A percentile compares a stretch with the other conserved stretches of the same genome.
phyloP scores from a whole-genome alignment of 78 protist genomes.

The Chrysochromulina parva region DNA sequence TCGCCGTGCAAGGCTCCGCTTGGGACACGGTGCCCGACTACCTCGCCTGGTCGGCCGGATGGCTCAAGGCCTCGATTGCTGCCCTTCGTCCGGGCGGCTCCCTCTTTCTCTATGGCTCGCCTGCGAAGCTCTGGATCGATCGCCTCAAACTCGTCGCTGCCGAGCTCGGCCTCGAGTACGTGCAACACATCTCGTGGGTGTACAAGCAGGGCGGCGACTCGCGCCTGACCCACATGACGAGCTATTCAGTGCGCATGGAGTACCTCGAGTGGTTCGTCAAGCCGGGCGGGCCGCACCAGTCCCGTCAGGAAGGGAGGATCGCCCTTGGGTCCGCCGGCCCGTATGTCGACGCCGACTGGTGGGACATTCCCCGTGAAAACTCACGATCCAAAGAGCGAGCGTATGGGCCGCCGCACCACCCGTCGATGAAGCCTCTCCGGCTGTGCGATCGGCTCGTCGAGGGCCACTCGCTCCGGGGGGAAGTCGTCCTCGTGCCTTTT shows the following conservation, averaged over 20 bases:
- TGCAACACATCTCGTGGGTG: slow-evolving; percentile 18
- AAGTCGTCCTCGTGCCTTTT: not conserved
- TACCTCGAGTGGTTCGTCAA: slow-evolving; percentile 4
- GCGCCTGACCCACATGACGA: not conserved
- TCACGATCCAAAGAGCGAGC: not conserved
- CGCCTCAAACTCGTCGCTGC: not conserved
- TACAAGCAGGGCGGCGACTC: slow-evolving; percentile 33
- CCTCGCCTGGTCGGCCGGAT: not conserved
- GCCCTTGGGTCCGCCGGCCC: not conserved
- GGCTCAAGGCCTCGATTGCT: not conserved
- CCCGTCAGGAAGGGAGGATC: not conserved
- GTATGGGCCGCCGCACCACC: slow-evolving; percentile 13
- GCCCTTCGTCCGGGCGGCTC: not conserved
- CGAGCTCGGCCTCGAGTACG: not conserved
- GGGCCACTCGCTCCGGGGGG: not conserved
- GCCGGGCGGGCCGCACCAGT: not conserved
- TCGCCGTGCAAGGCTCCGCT: not conserved
- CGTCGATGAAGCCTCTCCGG: slow-evolving; percentile 4
- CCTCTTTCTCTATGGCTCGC: not conserved
- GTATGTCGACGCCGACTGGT: too few relatives aligned
- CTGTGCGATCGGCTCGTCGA: not conserved
- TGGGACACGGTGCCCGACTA: slow-evolving; percentile 10
- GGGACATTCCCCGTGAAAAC: too few relatives aligned
- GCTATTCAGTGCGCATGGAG: slow-evolving; percentile 13
- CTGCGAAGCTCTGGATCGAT: not conserved